Conservation (phyloP, 306 rosid genomes). For the Styphnolobium japonicum region DNA sequence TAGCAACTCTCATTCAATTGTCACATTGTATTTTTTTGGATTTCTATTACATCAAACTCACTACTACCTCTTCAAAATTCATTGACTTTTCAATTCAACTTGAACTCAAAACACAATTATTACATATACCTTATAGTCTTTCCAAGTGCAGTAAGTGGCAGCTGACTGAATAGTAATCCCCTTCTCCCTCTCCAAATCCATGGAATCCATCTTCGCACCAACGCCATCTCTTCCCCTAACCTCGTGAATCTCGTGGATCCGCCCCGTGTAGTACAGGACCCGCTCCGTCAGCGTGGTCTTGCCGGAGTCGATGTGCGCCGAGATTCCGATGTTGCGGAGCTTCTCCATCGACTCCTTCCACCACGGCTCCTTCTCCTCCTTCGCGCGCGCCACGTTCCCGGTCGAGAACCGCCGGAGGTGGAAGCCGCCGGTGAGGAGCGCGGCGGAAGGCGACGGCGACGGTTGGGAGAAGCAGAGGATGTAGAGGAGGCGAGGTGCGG, state of each 20-base stretch:
- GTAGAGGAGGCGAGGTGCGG: constrained; percentile 47
- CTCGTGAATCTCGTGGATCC: constrained; percentile 95
- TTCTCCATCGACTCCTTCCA: constrained; percentile 84
- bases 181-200: constrained; percentile 96
- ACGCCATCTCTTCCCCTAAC: constrained; percentile 93
- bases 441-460: constrained; percentile 29
- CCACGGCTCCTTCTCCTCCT: constrained; percentile 77
- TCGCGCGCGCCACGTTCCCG: constrained; percentile 63
- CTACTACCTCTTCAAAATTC: not conserved
- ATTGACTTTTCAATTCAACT: not conserved
- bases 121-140: constrained; percentile 61
- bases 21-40: not conserved
- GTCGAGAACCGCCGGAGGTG: constrained; percentile 60
- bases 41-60: not conserved
- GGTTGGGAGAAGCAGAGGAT: constrained; percentile 26
- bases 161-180: constrained; percentile 96
- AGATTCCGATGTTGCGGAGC: constrained; percentile 92
- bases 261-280: constrained; percentile 77
- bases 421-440: constrained; percentile 51
- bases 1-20: not conserved
- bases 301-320: constrained; percentile 97
- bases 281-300: constrained; percentile 98
- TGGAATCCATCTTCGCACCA: constrained; percentile 97
- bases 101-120: not conserved
- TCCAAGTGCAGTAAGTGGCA: constrained; percentile 93